Evolutionary conservation across 2,329 filamentous ascomycete species (phyloP).

Genomic region (Colletotrichum sp.): DNA sequence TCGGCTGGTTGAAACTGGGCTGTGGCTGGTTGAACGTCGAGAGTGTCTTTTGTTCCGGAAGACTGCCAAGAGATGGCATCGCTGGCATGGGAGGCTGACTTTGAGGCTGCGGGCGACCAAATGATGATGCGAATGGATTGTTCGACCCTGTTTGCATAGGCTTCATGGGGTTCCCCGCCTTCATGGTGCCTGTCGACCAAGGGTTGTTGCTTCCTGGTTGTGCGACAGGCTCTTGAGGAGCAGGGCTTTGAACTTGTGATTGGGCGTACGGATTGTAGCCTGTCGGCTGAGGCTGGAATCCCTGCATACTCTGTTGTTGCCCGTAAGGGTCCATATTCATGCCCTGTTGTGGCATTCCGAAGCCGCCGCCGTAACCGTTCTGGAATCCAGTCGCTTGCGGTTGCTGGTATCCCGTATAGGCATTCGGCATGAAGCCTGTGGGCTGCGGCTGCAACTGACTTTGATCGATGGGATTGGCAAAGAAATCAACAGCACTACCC

Average conservation of each 20-base stretch:
- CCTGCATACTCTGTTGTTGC: constrained; percentile 51
- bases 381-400: constrained; percentile 54
- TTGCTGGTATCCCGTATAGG: constrained; percentile 55
- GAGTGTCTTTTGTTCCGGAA: constrained; percentile 86
- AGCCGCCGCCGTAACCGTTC: constrained; percentile 70
- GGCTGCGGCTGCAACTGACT: constrained; percentile 78
- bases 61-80: constrained; percentile 62
- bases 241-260: constrained; percentile 41
- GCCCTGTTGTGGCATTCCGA: constrained; percentile 65
- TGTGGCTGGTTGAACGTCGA: constrained; percentile 56
- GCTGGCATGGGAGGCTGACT: constrained; percentile 64
- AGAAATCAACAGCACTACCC: constrained; percentile 94
- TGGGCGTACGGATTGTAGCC: constrained; percentile 61
- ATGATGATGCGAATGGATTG: constrained; percentile 89
- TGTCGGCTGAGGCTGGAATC: constrained; percentile 56
- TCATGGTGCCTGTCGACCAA: constrained; percentile 73
- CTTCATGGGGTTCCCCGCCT: constrained; percentile 66
- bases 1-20: constrained; percentile 41
- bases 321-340: constrained; percentile 75
- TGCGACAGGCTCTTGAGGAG: constrained; percentile 62
- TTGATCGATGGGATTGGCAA: constrained; percentile 89
- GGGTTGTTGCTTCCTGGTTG: constrained; percentile 93
- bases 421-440: constrained; percentile 71
- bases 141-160: constrained; percentile 94
- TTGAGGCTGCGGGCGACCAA: constrained; percentile 64